phyloP scores from a whole-genome alignment of 352 stramenopile genomes.

The Globisporangium megalacanthum region DNA sequence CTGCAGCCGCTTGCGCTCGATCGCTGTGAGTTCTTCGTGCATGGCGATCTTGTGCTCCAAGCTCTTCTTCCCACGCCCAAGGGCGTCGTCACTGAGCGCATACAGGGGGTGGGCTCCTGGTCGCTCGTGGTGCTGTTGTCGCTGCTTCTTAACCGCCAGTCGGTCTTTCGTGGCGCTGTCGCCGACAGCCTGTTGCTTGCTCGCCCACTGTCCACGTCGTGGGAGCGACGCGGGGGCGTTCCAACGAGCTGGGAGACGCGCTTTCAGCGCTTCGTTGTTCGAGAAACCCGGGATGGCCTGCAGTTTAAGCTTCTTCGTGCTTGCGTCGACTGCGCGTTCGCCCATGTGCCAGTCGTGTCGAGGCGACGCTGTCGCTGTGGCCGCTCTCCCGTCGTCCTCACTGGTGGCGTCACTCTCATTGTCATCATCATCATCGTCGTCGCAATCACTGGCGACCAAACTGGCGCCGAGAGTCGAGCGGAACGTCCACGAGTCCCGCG shows the following conservation, averaged over 20 bases:
- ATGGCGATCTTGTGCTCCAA: constrained; percentile 20
- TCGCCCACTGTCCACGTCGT: no score
- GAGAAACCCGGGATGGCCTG: constrained; percentile 14
- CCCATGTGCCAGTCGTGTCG: background rate
- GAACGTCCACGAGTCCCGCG: constrained; percentile 43
- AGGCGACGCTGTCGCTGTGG: background rate
- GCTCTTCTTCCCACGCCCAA: background rate
- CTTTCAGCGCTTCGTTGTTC: constrained; percentile 16
- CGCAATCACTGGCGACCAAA: constrained; percentile 24
- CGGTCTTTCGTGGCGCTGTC: background rate
- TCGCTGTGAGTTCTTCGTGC: constrained; percentile 10
- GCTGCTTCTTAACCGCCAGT: constrained; percentile 9
- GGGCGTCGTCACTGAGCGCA: background rate
- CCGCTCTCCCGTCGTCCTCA: background rate
- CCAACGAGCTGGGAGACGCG: constrained; percentile 6
- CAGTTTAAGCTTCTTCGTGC: constrained; percentile 8
- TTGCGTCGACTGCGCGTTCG: background rate
- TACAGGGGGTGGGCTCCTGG: background rate
- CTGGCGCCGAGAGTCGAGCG: constrained; percentile 45
- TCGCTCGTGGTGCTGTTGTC: constrained; percentile 10
- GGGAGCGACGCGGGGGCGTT: background rate
- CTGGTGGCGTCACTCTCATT: constrained; percentile 3
- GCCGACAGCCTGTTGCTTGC: no score
- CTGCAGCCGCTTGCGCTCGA: constrained; percentile 4
- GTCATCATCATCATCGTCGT: constrained; percentile 14